Base-by-base conservation (phyloP, 23 red algal species). In the Pyropia haitanensis region DNA sequence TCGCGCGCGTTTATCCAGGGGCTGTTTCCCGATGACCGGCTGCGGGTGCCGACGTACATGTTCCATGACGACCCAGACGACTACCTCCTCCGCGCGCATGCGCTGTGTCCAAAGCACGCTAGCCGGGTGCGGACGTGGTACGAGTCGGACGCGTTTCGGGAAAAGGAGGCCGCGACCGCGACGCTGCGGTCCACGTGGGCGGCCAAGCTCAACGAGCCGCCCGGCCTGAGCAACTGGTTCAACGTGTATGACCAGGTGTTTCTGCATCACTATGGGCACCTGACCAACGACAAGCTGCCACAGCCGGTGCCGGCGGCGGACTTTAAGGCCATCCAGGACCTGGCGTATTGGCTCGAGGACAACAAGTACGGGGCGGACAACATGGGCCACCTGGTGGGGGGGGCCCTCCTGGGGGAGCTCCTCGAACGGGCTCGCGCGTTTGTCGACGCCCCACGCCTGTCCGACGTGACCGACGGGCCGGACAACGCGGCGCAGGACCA, bases 201-300 rank as follows among this genome's bases (percentile, higher is more conserved):
- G 18, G 60, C 33, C 18, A 49, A 65, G 22, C 49, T 61, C 18
- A 24, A 28, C 10, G 61, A 84, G 5, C 46, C 65, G 9, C 26
- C 27, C 39, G 55, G 55, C 5, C 56, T 84, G 55, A 34, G 58
- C 60, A 56, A 64, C 23, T 57, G 66, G n/a, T 84, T 84, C 21
- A 84, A 84, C 23, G 59, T 73, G 6, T 84, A 84, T 30, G 79
- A 84, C 68, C 21, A 56, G n/a, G 72, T 74, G 49, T 33, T 65
- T n/a, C 54, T 81, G 64, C 18, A 57, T 7, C 27, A 61, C 29
- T 61, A 61, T 58, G 56, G 16, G 32, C 50, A 79, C 24, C 55
- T 21, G 49, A 19, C 29, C 1, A 69, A 27, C 25, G 69, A 61
- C 18, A 50, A 71, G 21, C 24, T 63, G 25, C 22, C 67, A 30